A percentile compares a stretch with the other conserved stretches of the same genome.
These are phyloP conservation scores for Podospora appendiculata DNA, from an alignment of 495 filamentous ascomycete species.

Conservation along the genomic window DNA sequence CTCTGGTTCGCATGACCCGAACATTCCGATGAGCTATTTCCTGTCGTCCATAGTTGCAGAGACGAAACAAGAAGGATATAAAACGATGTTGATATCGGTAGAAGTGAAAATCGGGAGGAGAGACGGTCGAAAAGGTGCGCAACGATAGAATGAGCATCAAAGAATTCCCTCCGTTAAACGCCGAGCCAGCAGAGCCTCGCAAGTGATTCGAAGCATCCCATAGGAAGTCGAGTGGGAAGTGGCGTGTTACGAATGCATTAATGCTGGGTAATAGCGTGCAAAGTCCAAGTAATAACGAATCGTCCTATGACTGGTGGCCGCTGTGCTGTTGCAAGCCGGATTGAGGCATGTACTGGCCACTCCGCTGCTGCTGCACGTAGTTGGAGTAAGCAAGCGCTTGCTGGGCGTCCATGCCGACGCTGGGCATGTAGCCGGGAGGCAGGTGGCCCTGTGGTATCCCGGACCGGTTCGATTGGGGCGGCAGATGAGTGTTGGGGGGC, in stretches of 20 bases:
- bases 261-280: conserved; percentile 42
- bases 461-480: conserved; percentile 44
- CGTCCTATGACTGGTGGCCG: conserved; percentile 42
- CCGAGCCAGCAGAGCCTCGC: conserved; percentile 18
- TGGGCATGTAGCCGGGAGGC: conserved; percentile 40
- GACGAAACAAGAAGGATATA: not conserved
- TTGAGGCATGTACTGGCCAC: conserved; percentile 46
- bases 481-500: conserved; percentile 48
- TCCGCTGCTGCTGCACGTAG: conserved; percentile 47
- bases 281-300: conserved; percentile 23
- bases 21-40: not conserved
- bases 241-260: conserved; percentile 43
- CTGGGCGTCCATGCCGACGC: conserved; percentile 48
- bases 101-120: conserved; percentile 6
- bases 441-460: conserved; percentile 46
- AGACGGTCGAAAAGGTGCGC: conserved; percentile 10
- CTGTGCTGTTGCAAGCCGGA: conserved; percentile 47
- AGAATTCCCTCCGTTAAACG: conserved; percentile 17
- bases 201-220: conserved; percentile 12
- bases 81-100: conserved; percentile 7
- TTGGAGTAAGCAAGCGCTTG: conserved; percentile 54
- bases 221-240: conserved; percentile 21
- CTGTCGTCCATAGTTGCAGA: not conserved
- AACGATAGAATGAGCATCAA: conserved; percentile 22
- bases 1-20: not conserved